These are phyloP conservation scores for Trichoderma atrobrunneum DNA, from an alignment of 2,329 filamentous ascomycete species.

Conservation along the genomic window DNA sequence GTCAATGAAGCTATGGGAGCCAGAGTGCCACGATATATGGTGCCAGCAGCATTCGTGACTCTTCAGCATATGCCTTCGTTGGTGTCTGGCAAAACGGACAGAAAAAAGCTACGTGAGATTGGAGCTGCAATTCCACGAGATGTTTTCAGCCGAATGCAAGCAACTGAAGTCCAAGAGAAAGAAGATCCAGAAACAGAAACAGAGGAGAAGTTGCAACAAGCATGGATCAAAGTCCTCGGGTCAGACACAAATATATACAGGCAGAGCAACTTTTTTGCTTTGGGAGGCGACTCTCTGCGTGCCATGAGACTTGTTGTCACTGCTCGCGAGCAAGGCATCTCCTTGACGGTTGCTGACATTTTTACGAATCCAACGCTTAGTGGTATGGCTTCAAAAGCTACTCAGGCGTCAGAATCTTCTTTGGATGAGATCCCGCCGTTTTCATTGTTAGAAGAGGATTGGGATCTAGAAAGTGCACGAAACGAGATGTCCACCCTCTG, in stretches of 20 bases:
- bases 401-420: slow-evolving; percentile 24
- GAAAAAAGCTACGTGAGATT: slow-evolving; percentile 47
- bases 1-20: slow-evolving; percentile 34
- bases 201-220: slow-evolving; percentile 37
- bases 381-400: slow-evolving; percentile 38
- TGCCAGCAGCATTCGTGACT: slow-evolving; percentile 47
- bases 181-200: slow-evolving; percentile 38
- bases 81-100: slow-evolving; percentile 49
- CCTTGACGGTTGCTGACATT: slow-evolving; percentile 44
- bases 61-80: slow-evolving; percentile 45
- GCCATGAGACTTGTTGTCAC: slow-evolving; percentile 50
- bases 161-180: slow-evolving; percentile 21
- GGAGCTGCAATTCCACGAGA: slow-evolving; percentile 42
- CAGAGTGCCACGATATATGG: slow-evolving; percentile 46
- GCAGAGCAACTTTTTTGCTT: slow-evolving; percentile 45
- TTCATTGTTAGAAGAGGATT: slow-evolving; percentile 38
- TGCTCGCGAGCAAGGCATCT: slow-evolving; percentile 38
- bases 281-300: slow-evolving; percentile 51
- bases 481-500: slow-evolving; percentile 42
- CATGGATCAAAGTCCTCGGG: slow-evolving; percentile 41
- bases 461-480: slow-evolving; percentile 35
- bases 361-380: slow-evolving; percentile 45
- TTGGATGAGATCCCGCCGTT: slow-evolving; percentile 35
- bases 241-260: slow-evolving; percentile 34
- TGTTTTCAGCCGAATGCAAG: slow-evolving; percentile 36